A percentile compares a stretch with the other conserved stretches of the same genome.
Conservation (phyloP, 164 flowering plant species). For the Malania oleifera region DNA sequence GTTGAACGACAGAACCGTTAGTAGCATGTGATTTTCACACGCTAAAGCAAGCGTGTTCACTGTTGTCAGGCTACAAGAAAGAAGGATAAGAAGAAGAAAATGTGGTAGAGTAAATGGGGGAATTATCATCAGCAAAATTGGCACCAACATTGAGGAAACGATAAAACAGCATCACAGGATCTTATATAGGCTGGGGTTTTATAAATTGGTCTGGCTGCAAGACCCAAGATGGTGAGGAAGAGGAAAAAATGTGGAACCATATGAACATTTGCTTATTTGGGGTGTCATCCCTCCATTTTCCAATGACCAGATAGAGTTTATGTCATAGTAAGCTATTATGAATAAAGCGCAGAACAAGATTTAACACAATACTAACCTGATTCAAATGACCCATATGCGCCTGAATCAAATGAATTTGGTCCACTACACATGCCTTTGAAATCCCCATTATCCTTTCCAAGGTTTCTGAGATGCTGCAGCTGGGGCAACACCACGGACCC, state of each 20-base stretch:
- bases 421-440: neutral
- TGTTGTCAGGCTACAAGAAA: no score
- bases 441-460: constrained; percentile 16
- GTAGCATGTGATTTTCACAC: no score
- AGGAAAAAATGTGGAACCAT: neutral
- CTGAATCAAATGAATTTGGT: neutral
- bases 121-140: no score
- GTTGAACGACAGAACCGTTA: no score
- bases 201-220: neutral
- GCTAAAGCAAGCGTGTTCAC: no score
- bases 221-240: neutral
- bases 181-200: no score
- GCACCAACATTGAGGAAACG: no score
- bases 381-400: neutral
- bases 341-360: neutral
- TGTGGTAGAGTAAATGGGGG: no score
- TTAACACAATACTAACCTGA: constrained; percentile 12
- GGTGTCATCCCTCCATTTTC: neutral
- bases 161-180: no score
- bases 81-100: no score
- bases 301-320: neutral
- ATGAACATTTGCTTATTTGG: no score
- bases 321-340: neutral
- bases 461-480: constrained; percentile 34
- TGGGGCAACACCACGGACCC: constrained; percentile 37